These are phyloP conservation scores for Camelina sativa DNA, from an alignment of 345 rosid species.

Conservation along the genomic window DNA sequence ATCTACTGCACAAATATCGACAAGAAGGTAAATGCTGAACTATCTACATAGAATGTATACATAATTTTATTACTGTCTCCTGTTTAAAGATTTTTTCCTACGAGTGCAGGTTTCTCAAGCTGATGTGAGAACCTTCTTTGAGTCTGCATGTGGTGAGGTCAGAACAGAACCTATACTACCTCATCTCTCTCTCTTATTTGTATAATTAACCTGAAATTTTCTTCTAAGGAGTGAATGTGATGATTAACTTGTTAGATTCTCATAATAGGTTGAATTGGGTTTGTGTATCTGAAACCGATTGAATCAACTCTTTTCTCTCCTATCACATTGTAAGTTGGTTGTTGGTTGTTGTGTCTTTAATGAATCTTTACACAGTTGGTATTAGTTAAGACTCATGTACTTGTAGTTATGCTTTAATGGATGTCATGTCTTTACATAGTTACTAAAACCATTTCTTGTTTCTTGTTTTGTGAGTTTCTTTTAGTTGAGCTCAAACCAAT, in stretches of 20 bases:
- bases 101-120: slow-evolving; percentile 69
- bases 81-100: neutral
- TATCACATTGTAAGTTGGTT: too few relatives aligned
- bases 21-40: slow-evolving; percentile 59
- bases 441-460: too few relatives aligned
- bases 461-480: too few relatives aligned
- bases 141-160: slow-evolving; percentile 88
- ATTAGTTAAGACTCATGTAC: too few relatives aligned
- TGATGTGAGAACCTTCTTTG: slow-evolving; percentile 81
- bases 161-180: slow-evolving; percentile 32
- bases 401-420: too few relatives aligned
- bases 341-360: too few relatives aligned
- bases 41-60: neutral
- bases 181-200: neutral
- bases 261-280: too few relatives aligned
- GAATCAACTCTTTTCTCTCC: too few relatives aligned
- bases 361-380: too few relatives aligned
- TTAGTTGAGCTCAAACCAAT: too few relatives aligned
- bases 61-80: neutral
- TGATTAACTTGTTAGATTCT: slow-evolving; percentile 3
- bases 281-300: too few relatives aligned
- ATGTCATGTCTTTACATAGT: too few relatives aligned
- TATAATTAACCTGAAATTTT: neutral
- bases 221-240: neutral
- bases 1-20: slow-evolving; percentile 93